Conservation (phyloP, 768 basidiomycete species). For the Russula sp. region DNA sequence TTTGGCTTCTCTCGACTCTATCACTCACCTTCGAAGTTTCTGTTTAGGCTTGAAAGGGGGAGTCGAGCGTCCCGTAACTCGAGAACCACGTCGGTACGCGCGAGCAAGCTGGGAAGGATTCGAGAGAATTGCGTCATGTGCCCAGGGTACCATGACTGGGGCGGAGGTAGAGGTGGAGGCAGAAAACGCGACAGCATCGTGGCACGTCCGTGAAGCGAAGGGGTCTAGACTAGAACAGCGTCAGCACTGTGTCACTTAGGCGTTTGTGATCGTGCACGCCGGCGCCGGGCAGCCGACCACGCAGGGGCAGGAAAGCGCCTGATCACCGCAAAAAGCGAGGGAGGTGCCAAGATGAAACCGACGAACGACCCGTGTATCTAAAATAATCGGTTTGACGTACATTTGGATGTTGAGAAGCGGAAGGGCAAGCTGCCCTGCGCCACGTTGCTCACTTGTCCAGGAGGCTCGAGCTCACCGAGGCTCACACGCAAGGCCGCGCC, state of each 20-base stretch:
- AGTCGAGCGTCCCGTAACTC: slow-evolving; percentile 92
- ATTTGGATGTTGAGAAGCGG: slow-evolving; percentile 7
- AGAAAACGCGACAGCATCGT: slow-evolving; percentile 34
- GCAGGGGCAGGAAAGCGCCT: not conserved
- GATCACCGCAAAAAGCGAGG: not conserved
- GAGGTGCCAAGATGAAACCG: not conserved
- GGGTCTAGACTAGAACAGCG: slow-evolving; percentile 7
- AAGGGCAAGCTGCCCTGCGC: not conserved
- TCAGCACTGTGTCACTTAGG: slow-evolving; percentile 12
- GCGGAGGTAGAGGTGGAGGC: slow-evolving; percentile 51
- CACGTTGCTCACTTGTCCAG: slow-evolving; percentile 4
- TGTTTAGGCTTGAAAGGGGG: slow-evolving; percentile 91
- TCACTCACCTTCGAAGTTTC: slow-evolving; percentile 68
- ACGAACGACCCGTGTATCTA: not conserved
- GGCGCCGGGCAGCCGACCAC: not conserved
- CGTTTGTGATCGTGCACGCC: slow-evolving; percentile 14
- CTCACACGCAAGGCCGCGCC: slow-evolving; percentile 4
- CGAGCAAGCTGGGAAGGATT: slow-evolving; percentile 67
- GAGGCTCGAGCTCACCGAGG: too few relatives aligned
- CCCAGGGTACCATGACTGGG: slow-evolving; percentile 93
- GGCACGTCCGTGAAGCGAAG: not conserved
- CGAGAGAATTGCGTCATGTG: slow-evolving; percentile 90
- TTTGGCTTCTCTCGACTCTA: slow-evolving; percentile 22
- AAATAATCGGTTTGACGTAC: slow-evolving; percentile 13
- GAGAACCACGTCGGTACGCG: slow-evolving; percentile 84